Evolutionary conservation across 2,329 filamentous ascomycete species (phyloP).

Genomic region (Thyridium curvatum): DNA sequence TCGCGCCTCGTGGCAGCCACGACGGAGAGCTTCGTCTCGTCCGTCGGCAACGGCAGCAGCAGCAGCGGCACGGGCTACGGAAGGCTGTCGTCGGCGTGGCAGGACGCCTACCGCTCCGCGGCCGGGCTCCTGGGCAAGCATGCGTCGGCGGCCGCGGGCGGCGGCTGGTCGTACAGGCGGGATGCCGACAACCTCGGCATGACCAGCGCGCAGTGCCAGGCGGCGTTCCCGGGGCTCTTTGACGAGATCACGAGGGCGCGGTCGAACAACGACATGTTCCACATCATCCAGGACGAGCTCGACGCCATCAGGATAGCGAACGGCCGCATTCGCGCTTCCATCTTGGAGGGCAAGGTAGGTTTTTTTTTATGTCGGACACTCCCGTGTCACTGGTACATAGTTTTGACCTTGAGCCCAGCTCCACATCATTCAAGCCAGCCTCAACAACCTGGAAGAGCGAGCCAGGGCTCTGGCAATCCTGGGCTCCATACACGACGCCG

Average conservation of each 20-base stretch:
- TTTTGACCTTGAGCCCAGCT: neutral
- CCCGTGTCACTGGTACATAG: neutral
- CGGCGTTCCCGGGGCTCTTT: conserved; percentile 1
- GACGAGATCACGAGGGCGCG: neutral
- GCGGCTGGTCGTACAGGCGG: neutral
- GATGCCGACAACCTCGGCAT: neutral
- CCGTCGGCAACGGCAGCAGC: no score
- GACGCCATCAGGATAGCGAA: neutral
- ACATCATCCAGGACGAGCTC: neutral
- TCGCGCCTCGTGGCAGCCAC: no score
- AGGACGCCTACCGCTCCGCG: conserved; percentile 21
- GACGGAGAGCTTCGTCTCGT: no score
- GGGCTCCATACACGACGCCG: neutral
- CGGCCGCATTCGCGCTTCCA: neutral
- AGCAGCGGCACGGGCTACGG: no score
- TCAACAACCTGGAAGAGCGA: neutral
- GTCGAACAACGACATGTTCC: neutral
- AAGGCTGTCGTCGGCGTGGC: no score
- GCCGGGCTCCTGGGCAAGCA: conserved; percentile 18
- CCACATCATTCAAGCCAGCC: neutral
- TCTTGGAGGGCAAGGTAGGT: neutral
- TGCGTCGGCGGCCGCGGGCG: no score
- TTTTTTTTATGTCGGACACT: neutral
- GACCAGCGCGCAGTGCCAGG: neutral
- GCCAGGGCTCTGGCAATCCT: neutral